A percentile compares a stretch with the other conserved stretches of the same genome.
Evolutionary conservation across 1,284 basidiomycete genomes (phyloP).

Genomic region (Coriolopsis trogii): DNA sequence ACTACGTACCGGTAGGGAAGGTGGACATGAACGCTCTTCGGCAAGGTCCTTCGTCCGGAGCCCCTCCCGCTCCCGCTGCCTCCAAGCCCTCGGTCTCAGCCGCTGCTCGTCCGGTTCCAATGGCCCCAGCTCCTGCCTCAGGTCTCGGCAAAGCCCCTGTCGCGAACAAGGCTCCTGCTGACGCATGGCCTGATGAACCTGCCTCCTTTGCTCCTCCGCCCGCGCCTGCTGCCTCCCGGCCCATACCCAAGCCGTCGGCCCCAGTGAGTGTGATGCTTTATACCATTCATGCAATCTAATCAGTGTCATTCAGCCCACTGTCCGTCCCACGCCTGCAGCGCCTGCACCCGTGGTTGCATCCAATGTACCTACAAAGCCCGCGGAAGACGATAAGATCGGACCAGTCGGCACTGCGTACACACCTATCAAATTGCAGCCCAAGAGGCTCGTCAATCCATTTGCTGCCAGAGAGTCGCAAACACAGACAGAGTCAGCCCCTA

Average conservation of each 20-base stretch:
- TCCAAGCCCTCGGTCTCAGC: slow-evolving; percentile 38
- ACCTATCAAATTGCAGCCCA: slow-evolving; percentile 85
- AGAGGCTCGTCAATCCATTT: slow-evolving; percentile 86
- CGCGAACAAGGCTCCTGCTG: slow-evolving; percentile 43
- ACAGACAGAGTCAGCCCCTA: slow-evolving; percentile 32
- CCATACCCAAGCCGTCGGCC: too few relatives aligned
- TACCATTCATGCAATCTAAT: too few relatives aligned
- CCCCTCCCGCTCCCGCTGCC: slow-evolving; percentile 35
- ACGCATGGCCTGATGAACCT: slow-evolving; percentile 60
- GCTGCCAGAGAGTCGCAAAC: slow-evolving; percentile 57
- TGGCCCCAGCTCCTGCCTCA: slow-evolving; percentile 46
- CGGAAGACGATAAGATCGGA: slow-evolving; percentile 78
- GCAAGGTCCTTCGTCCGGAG: slow-evolving; percentile 30
- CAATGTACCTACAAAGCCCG: slow-evolving; percentile 62
- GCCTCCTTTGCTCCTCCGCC: slow-evolving; percentile 36
- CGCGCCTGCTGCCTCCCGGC: slow-evolving; percentile 53
- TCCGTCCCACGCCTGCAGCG: slow-evolving; percentile 34
- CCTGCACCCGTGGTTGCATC: slow-evolving; percentile 50
- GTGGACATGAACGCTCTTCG: slow-evolving; percentile 68
- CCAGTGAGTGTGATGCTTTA: too few relatives aligned
- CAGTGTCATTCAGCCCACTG: slow-evolving; percentile 14
- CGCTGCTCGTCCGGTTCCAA: slow-evolving; percentile 46
- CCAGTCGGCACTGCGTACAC: slow-evolving; percentile 87
- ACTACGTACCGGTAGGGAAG: slow-evolving; percentile 71
- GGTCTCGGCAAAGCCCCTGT: slow-evolving; percentile 27